These are phyloP conservation scores for Tetracladium marchalianum DNA, from an alignment of 495 filamentous ascomycete genomes.

Conservation along the genomic window DNA sequence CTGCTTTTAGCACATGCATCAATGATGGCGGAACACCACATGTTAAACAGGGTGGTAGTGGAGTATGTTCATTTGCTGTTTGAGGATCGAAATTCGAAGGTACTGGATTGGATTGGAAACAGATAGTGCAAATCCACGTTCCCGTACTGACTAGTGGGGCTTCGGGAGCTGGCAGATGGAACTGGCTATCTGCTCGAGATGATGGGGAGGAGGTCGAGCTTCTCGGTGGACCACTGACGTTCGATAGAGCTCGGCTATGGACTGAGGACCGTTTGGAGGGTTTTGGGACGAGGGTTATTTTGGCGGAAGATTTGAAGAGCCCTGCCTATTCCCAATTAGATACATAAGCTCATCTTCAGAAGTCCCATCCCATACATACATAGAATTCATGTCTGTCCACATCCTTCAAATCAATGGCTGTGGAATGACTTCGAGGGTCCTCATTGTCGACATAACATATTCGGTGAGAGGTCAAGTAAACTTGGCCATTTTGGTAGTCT, in stretches of 20 bases:
- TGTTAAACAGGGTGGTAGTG: conserved; percentile 77
- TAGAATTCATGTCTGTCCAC: conserved; percentile 88
- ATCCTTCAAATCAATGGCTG: conserved; percentile 80
- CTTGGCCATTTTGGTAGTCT: conserved; percentile 89
- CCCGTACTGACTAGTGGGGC: conserved; percentile 45
- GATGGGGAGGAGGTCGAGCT: conserved; percentile 37
- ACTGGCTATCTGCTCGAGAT: conserved; percentile 37
- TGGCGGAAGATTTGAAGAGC: conserved; percentile 90
- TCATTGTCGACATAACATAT: conserved; percentile 89
- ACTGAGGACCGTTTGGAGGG: conserved; percentile 44
- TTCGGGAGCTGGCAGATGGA: conserved; percentile 37
- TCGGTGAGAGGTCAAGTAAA: conserved; percentile 90
- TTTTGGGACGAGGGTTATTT: conserved; percentile 83
- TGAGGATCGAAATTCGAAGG: conserved; percentile 85
- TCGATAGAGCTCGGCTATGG: conserved; percentile 30
- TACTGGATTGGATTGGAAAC: conserved; percentile 91
- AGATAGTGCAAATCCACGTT: conserved; percentile 98
- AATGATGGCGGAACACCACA: conserved; percentile 91
- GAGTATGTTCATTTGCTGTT: conserved; percentile 61
- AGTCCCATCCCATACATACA: conserved; percentile 33
- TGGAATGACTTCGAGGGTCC: conserved; percentile 76
- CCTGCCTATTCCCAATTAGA: conserved; percentile 52
- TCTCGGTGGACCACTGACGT: conserved; percentile 28
- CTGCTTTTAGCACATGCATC: conserved; percentile 70
- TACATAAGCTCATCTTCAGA: neutral